Conservation (phyloP, 2,329 filamentous ascomycete genomes). For the Phyllosticta citriasiana region DNA sequence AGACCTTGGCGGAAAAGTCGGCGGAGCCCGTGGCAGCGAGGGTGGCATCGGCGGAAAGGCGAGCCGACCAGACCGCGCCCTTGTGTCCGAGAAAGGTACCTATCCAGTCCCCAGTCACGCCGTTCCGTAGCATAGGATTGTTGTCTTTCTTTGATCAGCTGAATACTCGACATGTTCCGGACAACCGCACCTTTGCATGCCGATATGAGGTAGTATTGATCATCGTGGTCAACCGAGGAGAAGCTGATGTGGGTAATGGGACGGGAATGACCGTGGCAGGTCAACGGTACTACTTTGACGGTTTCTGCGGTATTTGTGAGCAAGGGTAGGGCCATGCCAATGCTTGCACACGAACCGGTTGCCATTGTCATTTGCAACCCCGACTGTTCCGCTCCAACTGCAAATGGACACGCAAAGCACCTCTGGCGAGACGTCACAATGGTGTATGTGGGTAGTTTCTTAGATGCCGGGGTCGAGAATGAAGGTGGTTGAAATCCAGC, state of each 20-base stretch:
- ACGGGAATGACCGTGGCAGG: conserved; percentile 87
- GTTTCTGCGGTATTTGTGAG: conserved; percentile 23
- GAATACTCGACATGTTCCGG: background rate
- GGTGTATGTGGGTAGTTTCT: background rate
- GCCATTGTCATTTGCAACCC: background rate
- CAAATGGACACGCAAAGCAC: background rate
- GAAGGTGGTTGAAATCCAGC: background rate
- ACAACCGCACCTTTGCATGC: conserved; percentile 56
- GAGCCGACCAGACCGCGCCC: conserved; percentile 93
- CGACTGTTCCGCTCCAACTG: background rate
- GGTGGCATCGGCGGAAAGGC: conserved; percentile 76
- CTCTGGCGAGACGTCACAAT: background rate
- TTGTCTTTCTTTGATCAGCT: conserved; percentile 56
- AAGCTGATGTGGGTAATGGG: conserved; percentile 88
- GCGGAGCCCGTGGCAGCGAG: conserved; percentile 89
- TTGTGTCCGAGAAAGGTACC: conserved; percentile 98
- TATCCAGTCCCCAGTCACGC: conserved; percentile 94
- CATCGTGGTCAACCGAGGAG: conserved; percentile 71
- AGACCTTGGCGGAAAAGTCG: conserved; percentile 93
- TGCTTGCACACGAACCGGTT: background rate
- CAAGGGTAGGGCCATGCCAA: background rate
- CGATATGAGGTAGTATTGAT: conserved; percentile 84
- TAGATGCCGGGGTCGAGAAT: background rate
- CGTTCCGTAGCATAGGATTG: conserved; percentile 96
- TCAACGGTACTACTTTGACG: conserved; percentile 68